phyloP scores from a whole-genome alignment of 768 basidiomycete species.

The Gloeopeniophorella convolvens region DNA sequence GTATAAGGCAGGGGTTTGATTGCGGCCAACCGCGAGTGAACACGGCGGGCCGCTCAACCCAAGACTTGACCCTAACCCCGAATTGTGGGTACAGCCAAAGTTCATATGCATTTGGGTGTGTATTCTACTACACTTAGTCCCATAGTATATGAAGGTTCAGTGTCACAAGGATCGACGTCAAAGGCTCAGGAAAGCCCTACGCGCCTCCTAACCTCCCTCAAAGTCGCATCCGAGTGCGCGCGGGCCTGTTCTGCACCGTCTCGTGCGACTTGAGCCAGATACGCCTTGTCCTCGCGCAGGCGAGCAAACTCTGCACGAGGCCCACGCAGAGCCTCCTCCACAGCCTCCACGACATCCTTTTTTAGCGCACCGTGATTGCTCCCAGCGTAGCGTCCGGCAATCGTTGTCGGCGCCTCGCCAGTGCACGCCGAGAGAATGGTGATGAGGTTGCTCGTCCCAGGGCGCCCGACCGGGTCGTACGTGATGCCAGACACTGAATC shows the following conservation, averaged over 20 bases:
- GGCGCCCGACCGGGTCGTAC: conserved; percentile 74
- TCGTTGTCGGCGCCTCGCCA: conserved; percentile 34
- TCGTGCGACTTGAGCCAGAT: conserved; percentile 53
- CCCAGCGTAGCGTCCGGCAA: conserved; percentile 46
- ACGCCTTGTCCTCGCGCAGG: conserved; percentile 51
- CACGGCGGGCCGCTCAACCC: too few relatives aligned
- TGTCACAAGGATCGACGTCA: too few relatives aligned
- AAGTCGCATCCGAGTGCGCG: conserved; percentile 51
- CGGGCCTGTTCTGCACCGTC: conserved; percentile 61
- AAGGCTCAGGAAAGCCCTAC: conserved; percentile 45
- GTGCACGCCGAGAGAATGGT: conserved; percentile 74
- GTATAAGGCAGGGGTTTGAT: too few relatives aligned
- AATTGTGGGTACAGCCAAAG: background rate
- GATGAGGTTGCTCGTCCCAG: conserved; percentile 79
- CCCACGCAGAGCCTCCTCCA: conserved; percentile 56
- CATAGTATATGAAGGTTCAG: too few relatives aligned
- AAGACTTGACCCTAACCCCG: conserved; percentile 1
- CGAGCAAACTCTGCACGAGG: conserved; percentile 68
- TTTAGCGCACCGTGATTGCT: conserved; percentile 68
- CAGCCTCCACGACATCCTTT: conserved; percentile 62
- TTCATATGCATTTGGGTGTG: too few relatives aligned
- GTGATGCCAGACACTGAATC: conserved; percentile 72
- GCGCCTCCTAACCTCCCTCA: conserved; percentile 59
- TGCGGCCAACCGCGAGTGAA: too few relatives aligned
- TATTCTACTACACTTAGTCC: too few relatives aligned